A percentile compares a stretch with the other conserved stretches of the same genome.
Evolutionary conservation across 257 asterid species (phyloP).

Genomic region (Craterostigma plantagineum): DNA sequence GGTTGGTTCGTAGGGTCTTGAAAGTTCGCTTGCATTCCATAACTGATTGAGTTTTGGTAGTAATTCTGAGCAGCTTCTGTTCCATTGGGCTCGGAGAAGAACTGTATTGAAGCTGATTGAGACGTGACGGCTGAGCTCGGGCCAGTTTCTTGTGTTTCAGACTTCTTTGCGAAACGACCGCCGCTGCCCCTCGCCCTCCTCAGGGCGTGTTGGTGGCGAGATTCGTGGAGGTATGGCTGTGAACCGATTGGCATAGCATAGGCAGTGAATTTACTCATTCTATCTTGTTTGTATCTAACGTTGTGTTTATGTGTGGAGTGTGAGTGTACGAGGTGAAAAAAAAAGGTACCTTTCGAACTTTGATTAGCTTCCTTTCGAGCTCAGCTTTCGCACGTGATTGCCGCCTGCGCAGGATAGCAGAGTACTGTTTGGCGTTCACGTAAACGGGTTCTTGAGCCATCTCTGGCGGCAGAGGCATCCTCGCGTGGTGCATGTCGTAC

Average conservation of each 20-base stretch:
- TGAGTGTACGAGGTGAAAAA: neutral
- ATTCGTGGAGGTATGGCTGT: constrained; percentile 84
- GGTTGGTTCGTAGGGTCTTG: constrained; percentile 18
- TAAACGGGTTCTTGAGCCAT: constrained; percentile 82
- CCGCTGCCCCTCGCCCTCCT: constrained; percentile 72
- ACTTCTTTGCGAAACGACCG: constrained; percentile 76
- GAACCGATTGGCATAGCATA: constrained; percentile 1
- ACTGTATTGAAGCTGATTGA: constrained; percentile 23
- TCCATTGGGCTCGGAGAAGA: constrained; percentile 15
- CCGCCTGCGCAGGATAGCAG: constrained; percentile 66
- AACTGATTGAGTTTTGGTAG: constrained; percentile 11
- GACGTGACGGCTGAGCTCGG: constrained; percentile 19
- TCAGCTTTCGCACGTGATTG: constrained; percentile 91
- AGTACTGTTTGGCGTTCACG: constrained; percentile 88
- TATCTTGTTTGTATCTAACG: too few species aligned
- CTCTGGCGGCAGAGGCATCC: constrained; percentile 83
- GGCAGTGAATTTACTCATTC: constrained; percentile 1
- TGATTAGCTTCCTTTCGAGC: constrained; percentile 62
- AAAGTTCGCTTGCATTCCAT: constrained; percentile 20
- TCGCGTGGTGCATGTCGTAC: constrained; percentile 40
- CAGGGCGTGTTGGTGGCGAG: constrained; percentile 90
- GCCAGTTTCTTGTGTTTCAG: constrained; percentile 19
- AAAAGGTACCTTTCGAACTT: constrained; percentile 52
- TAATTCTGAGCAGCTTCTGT: constrained; percentile 10
- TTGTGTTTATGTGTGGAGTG: neutral